Evolutionary conservation across 495 filamentous ascomycete species (phyloP), one percentile per base, ranked within the genome.

Genomic region (Rhizodiscina lignyota): DNA sequence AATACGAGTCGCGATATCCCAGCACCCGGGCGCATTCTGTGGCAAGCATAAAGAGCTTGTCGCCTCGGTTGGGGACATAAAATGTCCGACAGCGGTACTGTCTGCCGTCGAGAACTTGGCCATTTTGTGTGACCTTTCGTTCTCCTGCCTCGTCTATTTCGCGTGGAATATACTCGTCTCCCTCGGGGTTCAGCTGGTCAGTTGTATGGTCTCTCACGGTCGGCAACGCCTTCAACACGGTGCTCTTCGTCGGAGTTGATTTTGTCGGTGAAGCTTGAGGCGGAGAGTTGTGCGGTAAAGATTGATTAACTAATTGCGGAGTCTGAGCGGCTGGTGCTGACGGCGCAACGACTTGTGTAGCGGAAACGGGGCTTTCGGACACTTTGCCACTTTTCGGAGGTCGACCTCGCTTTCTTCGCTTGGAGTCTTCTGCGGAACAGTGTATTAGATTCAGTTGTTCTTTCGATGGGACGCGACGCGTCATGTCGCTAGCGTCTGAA

Each of bases 171-270:
- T 94, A 99, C 60, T 99, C 89, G 51, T 96, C 91, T n/a, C 79
- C 78, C 51, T 84, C 83, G 6, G 78, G 67, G 21, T 76, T 83
- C 32, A 99, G 74, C 51, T 94, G 86, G 56, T 99, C 89, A 3
- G 91, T 96, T 6, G 89, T 99, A 51, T 99, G 89, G 50, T 99
- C 89, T 40, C 89, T 64, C 10, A 96, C 91, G 11, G 89, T 96
- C 17, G 89, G 89, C 16, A 99, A 66, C 0, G 89, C 89, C 59
- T 99, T 99, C 43, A 99, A 64, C 6, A 87, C 77, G 2, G 68
- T 52, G 17, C 76, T 62, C 57, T 94, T 96, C 13, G 82, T 77
- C n/a, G 91, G 83, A 1, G 85, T 86, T 1, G 76, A 63, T 59
- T 86, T 92, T 19, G 81, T 68, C 8, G 33, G 33, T 27, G 89